Percentiles rank a stretch among this genome's conserved stretches.
Evolutionary conservation across 345 rosid genomes (phyloP).

Genomic region (Syzygium grande): DNA sequence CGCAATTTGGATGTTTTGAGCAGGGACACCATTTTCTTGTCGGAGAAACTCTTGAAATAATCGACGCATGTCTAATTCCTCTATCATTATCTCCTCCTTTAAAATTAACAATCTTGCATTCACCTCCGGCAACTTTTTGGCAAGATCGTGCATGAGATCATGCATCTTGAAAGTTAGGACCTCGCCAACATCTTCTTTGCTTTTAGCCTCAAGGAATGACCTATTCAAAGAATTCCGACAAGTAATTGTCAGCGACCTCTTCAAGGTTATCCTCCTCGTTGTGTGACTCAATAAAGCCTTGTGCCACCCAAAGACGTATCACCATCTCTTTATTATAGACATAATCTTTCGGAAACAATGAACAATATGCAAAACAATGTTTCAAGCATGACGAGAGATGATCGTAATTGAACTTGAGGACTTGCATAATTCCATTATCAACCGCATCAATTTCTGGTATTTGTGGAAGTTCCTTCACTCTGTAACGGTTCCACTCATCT

Average conservation of each 20-base stretch:
- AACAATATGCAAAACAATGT: background rate
- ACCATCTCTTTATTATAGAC: fast-evolving
- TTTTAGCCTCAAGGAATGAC: background rate
- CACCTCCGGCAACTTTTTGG: background rate
- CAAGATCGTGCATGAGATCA: background rate
- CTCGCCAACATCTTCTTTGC: fast-evolving
- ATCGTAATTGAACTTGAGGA: background rate
- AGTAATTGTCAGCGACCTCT: fast-evolving
- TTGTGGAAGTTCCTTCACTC: background rate
- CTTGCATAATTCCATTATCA: background rate
- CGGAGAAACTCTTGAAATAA: background rate
- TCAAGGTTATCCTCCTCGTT: background rate
- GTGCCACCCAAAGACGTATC: background rate
- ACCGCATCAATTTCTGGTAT: fast-evolving
- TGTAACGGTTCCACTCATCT: fast-evolving
- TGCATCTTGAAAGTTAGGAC: fast-evolving
- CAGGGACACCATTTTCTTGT: no score
- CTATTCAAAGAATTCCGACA: fast-evolving
- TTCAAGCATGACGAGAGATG: background rate
- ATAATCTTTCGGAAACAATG: background rate
- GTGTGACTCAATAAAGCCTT: background rate
- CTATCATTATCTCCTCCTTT: background rate
- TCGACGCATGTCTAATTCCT: background rate
- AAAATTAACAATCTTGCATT: background rate
- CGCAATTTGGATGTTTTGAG: no score